Conservation (phyloP, 352 stramenopile genomes). For the Blastocystis sp. region DNA sequence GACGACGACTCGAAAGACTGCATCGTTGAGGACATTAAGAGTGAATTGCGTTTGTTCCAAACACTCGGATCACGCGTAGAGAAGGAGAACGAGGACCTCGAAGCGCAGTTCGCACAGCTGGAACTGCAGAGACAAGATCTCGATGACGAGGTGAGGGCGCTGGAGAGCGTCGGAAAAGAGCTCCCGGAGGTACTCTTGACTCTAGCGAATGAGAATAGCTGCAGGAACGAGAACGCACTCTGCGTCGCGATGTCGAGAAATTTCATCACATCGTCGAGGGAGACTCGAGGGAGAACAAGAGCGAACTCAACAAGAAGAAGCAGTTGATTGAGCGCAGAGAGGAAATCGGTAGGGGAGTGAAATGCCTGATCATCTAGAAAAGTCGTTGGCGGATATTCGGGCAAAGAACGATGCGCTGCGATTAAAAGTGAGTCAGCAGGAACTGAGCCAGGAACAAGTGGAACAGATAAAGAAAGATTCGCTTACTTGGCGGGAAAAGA, state of each 20-base stretch:
- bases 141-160: slow-evolving; percentile 17
- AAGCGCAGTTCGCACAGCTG: background rate
- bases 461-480: slow-evolving; percentile 12
- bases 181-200: background rate
- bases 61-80: background rate
- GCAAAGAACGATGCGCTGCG: slow-evolving; percentile 13
- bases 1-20: slow-evolving; percentile 52
- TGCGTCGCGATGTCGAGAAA: slow-evolving; percentile 46
- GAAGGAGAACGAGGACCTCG: background rate
- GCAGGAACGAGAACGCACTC: slow-evolving; percentile 38
- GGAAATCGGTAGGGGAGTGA: background rate
- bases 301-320: slow-evolving; percentile 3
- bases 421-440: slow-evolving; percentile 13
- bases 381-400: background rate
- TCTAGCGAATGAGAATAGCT: background rate
- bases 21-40: slow-evolving; percentile 8
- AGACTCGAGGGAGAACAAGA: background rate
- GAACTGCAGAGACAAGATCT: slow-evolving; percentile 39
- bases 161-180: slow-evolving; percentile 23
- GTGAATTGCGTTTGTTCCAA: background rate
- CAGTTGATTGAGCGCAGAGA: background rate
- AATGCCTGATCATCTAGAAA: background rate
- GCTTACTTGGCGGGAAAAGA: slow-evolving; percentile 13
- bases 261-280: slow-evolving; percentile 50
- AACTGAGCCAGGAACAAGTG: slow-evolving; percentile 33